These are phyloP conservation scores for Sporothrix pseudoabietina DNA, from an alignment of 2,329 filamentous ascomycete genomes.

Conservation along the genomic window DNA sequence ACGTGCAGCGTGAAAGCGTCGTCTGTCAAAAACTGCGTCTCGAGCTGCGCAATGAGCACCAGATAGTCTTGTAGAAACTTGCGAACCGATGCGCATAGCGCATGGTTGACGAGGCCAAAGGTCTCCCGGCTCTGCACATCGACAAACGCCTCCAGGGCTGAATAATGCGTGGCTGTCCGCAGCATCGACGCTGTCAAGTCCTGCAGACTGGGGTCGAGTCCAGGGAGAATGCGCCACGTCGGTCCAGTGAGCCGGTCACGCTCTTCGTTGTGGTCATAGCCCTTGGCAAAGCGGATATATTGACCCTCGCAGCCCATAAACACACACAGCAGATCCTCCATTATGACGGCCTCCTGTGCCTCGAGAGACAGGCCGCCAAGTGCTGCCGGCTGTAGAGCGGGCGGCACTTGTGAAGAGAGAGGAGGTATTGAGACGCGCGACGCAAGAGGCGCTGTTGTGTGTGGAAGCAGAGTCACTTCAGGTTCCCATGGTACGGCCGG, in stretches of 20 bases:
- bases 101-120: constrained; percentile 93
- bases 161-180: constrained; percentile 91
- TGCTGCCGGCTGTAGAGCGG: constrained; percentile 65
- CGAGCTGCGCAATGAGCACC: constrained; percentile 87
- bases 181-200: constrained; percentile 88
- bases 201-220: constrained; percentile 86
- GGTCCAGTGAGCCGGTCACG: constrained; percentile 85
- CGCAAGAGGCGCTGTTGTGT: constrained; percentile 71
- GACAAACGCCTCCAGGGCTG: constrained; percentile 86
- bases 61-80: constrained; percentile 92
- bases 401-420: constrained; percentile 72
- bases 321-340: constrained; percentile 90
- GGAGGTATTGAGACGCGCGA: constrained; percentile 60
- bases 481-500: constrained; percentile 68
- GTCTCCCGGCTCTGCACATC: constrained; percentile 92
- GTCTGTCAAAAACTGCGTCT: constrained; percentile 89
- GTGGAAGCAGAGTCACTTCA: constrained; percentile 70
- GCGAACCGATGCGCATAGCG: constrained; percentile 90
- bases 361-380: constrained; percentile 74
- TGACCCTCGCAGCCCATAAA: constrained; percentile 99
- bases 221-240: constrained; percentile 73
- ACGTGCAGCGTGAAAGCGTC: constrained; percentile 89
- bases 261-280: constrained; percentile 81
- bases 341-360: constrained; percentile 79
- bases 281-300: constrained; percentile 83